phyloP scores from a whole-genome alignment of 1,139 yeast species.

The Yamadazyma mexicana region DNA sequence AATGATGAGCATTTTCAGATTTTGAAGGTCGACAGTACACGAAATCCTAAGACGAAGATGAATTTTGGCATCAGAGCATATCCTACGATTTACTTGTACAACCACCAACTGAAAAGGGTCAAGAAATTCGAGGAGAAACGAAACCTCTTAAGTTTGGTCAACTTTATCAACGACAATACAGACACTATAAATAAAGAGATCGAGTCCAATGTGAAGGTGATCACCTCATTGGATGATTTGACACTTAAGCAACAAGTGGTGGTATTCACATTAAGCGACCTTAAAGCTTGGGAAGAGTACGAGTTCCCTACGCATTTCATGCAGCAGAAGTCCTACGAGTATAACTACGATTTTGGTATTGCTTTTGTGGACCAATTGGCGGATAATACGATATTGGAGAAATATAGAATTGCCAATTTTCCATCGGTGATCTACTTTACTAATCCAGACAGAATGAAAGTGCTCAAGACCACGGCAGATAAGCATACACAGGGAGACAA shows the following conservation, averaged over 20 bases:
- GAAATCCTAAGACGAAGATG: conserved; percentile 22
- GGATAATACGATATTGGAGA: conserved; percentile 20
- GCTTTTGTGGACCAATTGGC: conserved; percentile 25
- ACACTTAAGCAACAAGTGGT: conserved; percentile 19
- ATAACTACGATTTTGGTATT: conserved; percentile 22
- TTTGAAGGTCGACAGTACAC: conserved; percentile 29
- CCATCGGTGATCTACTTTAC: conserved; percentile 34
- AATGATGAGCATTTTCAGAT: conserved; percentile 27
- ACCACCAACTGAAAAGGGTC: conserved; percentile 29
- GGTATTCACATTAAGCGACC: conserved; percentile 26
- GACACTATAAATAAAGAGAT: conserved; percentile 16
- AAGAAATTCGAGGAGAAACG: conserved; percentile 22
- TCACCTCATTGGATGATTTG: conserved; percentile 6
- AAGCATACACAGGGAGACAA: conserved; percentile 21
- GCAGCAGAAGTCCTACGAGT: conserved; percentile 26
- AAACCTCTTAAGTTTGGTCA: conserved; percentile 24
- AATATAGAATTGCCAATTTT: conserved; percentile 30
- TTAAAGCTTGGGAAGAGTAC: conserved; percentile 32
- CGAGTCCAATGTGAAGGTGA: conserved; percentile 12
- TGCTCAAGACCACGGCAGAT: conserved; percentile 27
- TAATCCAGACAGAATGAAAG: conserved; percentile 22
- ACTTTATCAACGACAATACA: conserved; percentile 22
- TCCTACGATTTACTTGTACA: conserved; percentile 35
- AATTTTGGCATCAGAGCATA: conserved; percentile 28
- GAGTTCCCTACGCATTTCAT: conserved; percentile 37